These are phyloP conservation scores for Agarophyton chilense DNA, from an alignment of 23 red algal species.

Conservation along the genomic window DNA sequence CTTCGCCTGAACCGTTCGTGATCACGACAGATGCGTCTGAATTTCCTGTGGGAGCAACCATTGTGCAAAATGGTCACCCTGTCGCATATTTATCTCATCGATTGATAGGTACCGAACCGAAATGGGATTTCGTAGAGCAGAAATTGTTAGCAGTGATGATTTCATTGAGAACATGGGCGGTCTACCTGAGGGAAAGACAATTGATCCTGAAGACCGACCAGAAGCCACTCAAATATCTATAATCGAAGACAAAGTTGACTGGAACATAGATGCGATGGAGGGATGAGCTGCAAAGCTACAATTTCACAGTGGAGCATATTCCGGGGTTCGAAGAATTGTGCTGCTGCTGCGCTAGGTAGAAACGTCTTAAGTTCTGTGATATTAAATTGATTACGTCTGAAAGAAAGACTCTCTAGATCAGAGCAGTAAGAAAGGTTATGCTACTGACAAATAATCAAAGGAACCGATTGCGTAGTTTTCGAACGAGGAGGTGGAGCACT, in stretches of 20 bases:
- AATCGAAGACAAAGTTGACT: neutral
- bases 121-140: neutral
- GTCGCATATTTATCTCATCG: constrained; percentile 6
- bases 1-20: neutral
- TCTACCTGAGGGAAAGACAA: neutral
- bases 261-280: constrained; percentile 6
- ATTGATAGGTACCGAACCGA: neutral
- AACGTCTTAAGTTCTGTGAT: neutral
- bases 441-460: neutral
- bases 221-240: constrained; percentile 34
- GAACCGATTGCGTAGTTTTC: neutral
- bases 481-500: neutral
- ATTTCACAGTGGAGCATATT: neutral
- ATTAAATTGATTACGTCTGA: neutral
- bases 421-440: neutral
- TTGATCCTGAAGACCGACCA: constrained; percentile 36
- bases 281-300: neutral
- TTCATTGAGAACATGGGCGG: neutral
- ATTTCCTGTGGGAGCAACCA: constrained; percentile 4
- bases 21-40: constrained; percentile 16
- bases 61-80: constrained; percentile 2
- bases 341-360: neutral
- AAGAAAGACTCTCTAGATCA: neutral
- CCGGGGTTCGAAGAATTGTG: neutral
- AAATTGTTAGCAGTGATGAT: neutral